A percentile compares a stretch with the other conserved stretches of the same genome.
These are phyloP conservation scores for Vigna mungo DNA, from an alignment of 306 rosid genomes.

Conservation along the genomic window DNA sequence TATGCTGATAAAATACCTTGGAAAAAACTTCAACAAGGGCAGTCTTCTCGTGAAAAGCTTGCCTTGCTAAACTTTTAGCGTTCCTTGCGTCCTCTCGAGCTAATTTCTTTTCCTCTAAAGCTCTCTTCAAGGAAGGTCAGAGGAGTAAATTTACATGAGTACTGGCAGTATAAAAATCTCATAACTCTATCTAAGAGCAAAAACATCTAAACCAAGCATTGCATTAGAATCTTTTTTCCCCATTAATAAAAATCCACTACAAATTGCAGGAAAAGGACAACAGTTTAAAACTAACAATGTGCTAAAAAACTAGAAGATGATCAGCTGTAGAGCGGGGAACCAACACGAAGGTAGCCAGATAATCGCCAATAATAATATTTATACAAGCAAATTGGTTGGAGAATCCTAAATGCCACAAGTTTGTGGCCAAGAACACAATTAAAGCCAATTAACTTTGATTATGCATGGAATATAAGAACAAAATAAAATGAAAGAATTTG, in stretches of 20 bases:
- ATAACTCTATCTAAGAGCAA: constrained; percentile 2
- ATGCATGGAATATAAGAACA: constrained; percentile 10
- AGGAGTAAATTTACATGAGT: constrained; percentile 35
- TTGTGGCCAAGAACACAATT: not conserved
- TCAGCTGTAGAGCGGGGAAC: not conserved
- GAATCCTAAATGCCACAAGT: not conserved
- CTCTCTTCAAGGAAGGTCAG: constrained; percentile 62
- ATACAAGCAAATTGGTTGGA: constrained; percentile 1
- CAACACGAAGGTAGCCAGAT: not conserved
- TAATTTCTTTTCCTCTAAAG: constrained; percentile 78
- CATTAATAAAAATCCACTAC: not conserved
- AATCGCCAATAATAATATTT: constrained; percentile 11
- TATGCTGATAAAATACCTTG: constrained; percentile 61
- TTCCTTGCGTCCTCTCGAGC: constrained; percentile 79
- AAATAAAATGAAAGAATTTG: constrained; percentile 15
- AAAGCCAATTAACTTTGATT: constrained; percentile 21
- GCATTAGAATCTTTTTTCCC: not conserved
- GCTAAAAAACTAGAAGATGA: constrained; percentile 7
- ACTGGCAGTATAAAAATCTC: constrained; percentile 27
- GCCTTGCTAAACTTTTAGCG: constrained; percentile 80
- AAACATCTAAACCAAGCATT: constrained; percentile 27
- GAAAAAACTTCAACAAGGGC: constrained; percentile 69
- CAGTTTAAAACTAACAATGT: not conserved
- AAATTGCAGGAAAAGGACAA: constrained; percentile 11
- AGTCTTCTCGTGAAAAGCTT: constrained; percentile 73